Percentiles rank a stretch among this genome's conserved stretches.
Conservation (phyloP, 176 grass and related monocot genomes). For the Eremochloa ophiuroides region DNA sequence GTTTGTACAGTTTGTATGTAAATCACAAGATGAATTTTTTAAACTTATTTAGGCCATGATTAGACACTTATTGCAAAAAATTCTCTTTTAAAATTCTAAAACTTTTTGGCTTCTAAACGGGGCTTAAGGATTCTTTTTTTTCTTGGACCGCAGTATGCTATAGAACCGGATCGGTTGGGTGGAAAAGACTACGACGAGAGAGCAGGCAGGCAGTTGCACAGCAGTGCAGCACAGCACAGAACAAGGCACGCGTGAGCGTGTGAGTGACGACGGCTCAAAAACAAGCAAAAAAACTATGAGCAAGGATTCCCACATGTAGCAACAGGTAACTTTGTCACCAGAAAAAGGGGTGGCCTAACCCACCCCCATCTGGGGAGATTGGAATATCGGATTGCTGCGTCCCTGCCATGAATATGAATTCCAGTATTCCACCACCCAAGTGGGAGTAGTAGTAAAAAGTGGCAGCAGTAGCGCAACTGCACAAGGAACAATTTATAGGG, state of each 20-base stretch:
- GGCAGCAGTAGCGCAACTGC: background rate
- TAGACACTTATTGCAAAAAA: too few species aligned
- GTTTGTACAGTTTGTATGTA: too few species aligned
- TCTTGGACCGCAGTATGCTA: background rate
- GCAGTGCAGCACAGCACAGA: too few species aligned
- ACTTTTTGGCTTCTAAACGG: too few species aligned
- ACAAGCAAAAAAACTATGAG: background rate
- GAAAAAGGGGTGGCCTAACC: background rate
- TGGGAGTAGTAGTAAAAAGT: background rate
- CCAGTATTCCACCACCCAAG: background rate
- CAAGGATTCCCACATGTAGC: conserved; percentile 6
- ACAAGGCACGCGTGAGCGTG: background rate
- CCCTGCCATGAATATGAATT: background rate
- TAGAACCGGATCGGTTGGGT: too few species aligned
- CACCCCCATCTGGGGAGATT: background rate
- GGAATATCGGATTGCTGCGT: background rate
- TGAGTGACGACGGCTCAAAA: background rate
- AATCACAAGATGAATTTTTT: too few species aligned
- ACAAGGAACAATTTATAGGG: conserved; percentile 30
- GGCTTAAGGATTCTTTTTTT: too few species aligned
- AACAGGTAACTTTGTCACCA: background rate
- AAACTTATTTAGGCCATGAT: too few species aligned
- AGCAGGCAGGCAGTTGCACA: background rate
- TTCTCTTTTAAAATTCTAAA: too few species aligned
- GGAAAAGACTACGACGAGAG: too few species aligned